Base-by-base conservation (phyloP, 345 rosid genomes). In the Isatis tinctoria region DNA sequence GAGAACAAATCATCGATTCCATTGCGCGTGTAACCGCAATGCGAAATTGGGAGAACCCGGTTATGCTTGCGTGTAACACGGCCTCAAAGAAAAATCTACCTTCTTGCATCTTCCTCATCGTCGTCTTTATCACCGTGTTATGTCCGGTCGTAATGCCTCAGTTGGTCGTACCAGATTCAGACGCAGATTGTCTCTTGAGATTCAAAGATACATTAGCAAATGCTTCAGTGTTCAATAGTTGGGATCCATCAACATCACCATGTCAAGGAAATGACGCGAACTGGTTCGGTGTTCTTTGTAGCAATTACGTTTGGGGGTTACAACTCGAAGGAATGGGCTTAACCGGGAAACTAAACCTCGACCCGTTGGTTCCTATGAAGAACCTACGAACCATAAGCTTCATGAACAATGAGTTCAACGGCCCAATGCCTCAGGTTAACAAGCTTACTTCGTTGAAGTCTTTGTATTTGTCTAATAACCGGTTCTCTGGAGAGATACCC, bases 251-350 rank as follows among this genome's bases (percentile, higher is more conserved):
- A 2, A 67, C 45, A 24, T 41, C 61, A 5, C 95, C 92, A 0
- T 91, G 97, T 59, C 17, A 53, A 2, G 73, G 77, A 59, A 68
- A 79, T 13, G 30, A 33, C 9, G 39, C 88, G 0, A 86, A 87
- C 33, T 91, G 97, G 97, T 39, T 22, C 1, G 91, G 97, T 8
- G 75, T 91, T 14, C 81, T 87, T 57, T 91, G 97, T 66, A 77
- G 76, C 20, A 80, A 83, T 0, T 66, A n/a, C 17, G 71, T 89
- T 35, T 82, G 85, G 83, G 97, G 97, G 6, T 36, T 91, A 68
- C 86, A 83, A 26, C 86, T 91, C 3, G 95, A 89, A 20, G 83
- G 79, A 22, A 78, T 87, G 82, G 77, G 74, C 2, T 77, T 91
- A 35, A 3, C 68, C 0, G 92, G 95, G 11, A 17, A 24, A 2